A percentile compares a stretch with the other conserved stretches of the same genome.
Conservation (phyloP, 1,284 basidiomycete genomes). For the Cryptococcus amylolentus region DNA sequence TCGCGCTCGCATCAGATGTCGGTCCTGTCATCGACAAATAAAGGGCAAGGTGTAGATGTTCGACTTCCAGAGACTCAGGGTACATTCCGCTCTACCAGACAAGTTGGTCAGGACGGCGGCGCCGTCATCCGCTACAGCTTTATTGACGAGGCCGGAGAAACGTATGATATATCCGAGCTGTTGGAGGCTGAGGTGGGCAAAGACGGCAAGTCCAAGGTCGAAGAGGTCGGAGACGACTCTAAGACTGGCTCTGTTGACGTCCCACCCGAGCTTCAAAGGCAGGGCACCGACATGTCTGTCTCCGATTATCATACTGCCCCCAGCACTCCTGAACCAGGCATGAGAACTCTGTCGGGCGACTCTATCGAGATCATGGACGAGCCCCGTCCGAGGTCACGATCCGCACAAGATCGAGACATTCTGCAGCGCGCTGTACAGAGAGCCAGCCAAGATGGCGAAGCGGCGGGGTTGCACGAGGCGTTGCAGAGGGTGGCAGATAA, state of each 20-base stretch:
- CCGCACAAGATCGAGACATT: constrained; percentile 52
- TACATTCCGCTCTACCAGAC: constrained; percentile 74
- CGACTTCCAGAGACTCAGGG: constrained; percentile 70
- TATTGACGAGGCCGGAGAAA: constrained; percentile 77
- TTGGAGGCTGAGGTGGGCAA: constrained; percentile 78
- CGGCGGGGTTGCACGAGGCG: constrained; percentile 62
- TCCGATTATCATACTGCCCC: constrained; percentile 39
- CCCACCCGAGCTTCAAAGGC: constrained; percentile 24
- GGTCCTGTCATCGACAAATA: constrained; percentile 75
- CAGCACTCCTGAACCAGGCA: constrained; percentile 36
- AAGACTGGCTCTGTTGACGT: constrained; percentile 6
- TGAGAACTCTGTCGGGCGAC: constrained; percentile 1
- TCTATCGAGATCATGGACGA: background rate
- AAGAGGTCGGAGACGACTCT: background rate
- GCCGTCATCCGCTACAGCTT: constrained; percentile 86
- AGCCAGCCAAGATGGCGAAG: constrained; percentile 32
- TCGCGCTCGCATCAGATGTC: constrained; percentile 80
- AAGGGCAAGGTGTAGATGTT: constrained; percentile 79
- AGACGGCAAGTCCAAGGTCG: constrained; percentile 21
- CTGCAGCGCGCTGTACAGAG: constrained; percentile 56
- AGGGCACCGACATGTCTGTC: constrained; percentile 23
- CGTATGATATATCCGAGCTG: constrained; percentile 86
- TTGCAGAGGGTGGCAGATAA: constrained; percentile 74
- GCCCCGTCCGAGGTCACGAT: background rate
- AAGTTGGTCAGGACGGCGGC: constrained; percentile 52